phyloP scores from a whole-genome alignment of 176 grass and related monocot species.

The Eleusine indica region DNA sequence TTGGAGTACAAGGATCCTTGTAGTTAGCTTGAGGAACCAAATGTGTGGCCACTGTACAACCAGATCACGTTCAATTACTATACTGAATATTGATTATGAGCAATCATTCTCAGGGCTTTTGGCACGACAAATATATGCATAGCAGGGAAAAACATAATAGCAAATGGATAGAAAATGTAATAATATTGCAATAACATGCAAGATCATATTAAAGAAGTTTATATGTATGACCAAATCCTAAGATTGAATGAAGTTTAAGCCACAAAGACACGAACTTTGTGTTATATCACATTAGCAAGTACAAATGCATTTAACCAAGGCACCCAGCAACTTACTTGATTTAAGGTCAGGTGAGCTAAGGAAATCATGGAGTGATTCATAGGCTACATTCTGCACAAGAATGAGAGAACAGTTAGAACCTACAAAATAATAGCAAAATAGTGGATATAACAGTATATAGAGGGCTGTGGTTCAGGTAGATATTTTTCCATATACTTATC shows the following conservation, averaged over 20 bases:
- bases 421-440: slow-evolving; percentile 16
- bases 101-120: slow-evolving; percentile 11
- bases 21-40: slow-evolving; percentile 63
- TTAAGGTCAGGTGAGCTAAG: slow-evolving; percentile 52
- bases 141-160: background rate
- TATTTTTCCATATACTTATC: slow-evolving; percentile 11
- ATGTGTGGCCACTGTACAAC: slow-evolving; percentile 56
- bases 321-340: slow-evolving; percentile 61
- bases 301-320: background rate
- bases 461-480: background rate
- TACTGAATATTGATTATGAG: background rate
- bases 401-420: slow-evolving; percentile 35
- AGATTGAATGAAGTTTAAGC: background rate
- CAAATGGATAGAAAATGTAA: background rate
- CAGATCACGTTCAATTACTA: slow-evolving; percentile 34
- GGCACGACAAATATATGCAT: slow-evolving; percentile 21
- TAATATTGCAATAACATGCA: background rate
- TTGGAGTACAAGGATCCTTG: slow-evolving; percentile 85
- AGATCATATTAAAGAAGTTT: background rate
- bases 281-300: background rate
- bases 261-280: background rate
- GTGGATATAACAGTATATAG: slow-evolving; percentile 8
- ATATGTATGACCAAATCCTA: background rate
- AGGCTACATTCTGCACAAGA: slow-evolving; percentile 82
- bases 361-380: slow-evolving; percentile 74